These are phyloP conservation scores for Phaffia tasmanica DNA, from an alignment of 768 basidiomycete genomes.

Conservation along the genomic window DNA sequence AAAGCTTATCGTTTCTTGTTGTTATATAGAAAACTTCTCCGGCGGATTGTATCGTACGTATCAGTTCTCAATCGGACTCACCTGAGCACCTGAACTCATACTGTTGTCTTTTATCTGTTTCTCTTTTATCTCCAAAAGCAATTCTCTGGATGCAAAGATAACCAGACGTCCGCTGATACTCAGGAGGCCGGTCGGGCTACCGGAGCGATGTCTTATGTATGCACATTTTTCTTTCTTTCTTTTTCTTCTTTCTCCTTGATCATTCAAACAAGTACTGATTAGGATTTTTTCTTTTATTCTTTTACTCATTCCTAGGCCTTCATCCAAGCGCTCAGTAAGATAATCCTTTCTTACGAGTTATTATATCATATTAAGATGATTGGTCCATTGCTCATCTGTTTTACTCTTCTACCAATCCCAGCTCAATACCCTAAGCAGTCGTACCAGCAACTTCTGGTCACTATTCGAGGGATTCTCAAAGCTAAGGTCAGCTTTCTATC, in stretches of 20 bases:
- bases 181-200: slow-evolving; percentile 42
- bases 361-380: no score
- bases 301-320: not conserved
- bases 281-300: not conserved
- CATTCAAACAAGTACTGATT: not conserved
- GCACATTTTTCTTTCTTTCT: slow-evolving; percentile 9
- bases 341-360: not conserved
- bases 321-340: slow-evolving; percentile 15
- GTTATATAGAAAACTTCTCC: slow-evolving; percentile 52
- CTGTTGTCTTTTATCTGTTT: not conserved
- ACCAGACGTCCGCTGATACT: slow-evolving; percentile 43
- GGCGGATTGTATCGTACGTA: slow-evolving; percentile 60
- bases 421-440: slow-evolving; percentile 39
- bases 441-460: slow-evolving; percentile 31
- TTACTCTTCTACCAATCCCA: slow-evolving; percentile 31
- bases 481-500: slow-evolving; percentile 11
- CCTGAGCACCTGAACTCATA: not conserved
- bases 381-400: not conserved
- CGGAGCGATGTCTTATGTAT: slow-evolving; percentile 44
- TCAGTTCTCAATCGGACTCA: not conserved
- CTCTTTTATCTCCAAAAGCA: slow-evolving; percentile 10
- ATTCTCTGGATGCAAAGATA: slow-evolving; percentile 44
- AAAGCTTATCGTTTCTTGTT: not conserved
- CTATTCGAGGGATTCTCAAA: slow-evolving; percentile 16
- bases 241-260: not conserved